Evolutionary conservation across 768 basidiomycete genomes (phyloP), one percentile per base, ranked within the genome.

Genomic region (Boletus sensibilis): DNA sequence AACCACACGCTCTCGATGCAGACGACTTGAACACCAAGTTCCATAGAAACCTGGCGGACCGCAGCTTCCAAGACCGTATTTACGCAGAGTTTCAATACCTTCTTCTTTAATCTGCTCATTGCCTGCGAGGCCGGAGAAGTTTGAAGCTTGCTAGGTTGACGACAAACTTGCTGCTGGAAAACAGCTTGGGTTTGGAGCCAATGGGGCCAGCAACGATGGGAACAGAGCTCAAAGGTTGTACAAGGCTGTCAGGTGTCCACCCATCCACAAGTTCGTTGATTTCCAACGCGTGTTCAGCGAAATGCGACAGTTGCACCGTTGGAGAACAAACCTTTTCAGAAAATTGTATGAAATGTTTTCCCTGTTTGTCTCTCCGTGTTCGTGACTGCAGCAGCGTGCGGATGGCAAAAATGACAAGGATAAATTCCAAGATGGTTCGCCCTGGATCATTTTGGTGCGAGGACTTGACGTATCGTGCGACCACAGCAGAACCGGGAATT

Each of bases 21-120:
- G 39, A 43, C 25, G 23, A 23, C 44, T 37, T 13, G 34, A 35
- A 77, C 87, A 95, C 94, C 95, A 43, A 2, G 92, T 96, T 16
- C 96, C 96, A 70, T 98, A 98, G 77, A 99, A 99, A 12, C 94
- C 94, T 29, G 94, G 88, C 37, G 97, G 97, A 2, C 96, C 96
- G 67, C 97, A 99, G 59, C 89, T 91, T 9, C 95, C 96, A 2
- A 98, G 80, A 25, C 96, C 97, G 61, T 97, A 98, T 69, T 90
- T 88, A 46, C 86, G 79, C 20, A 98, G 75, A 0, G 87, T 91
- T 50, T 92, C 90, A 4, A 96, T 79, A 5, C 94, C 92, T 16
- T 83, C 82, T 51, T 92, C 82, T 68, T 94, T 95, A 73, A 98
- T 86, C 46, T 80, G 75, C 60, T 97, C 94, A 62, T 93, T 93